Base-by-base conservation (phyloP, 2,329 filamentous ascomycete genomes). In the Calonectria leucothoes region DNA sequence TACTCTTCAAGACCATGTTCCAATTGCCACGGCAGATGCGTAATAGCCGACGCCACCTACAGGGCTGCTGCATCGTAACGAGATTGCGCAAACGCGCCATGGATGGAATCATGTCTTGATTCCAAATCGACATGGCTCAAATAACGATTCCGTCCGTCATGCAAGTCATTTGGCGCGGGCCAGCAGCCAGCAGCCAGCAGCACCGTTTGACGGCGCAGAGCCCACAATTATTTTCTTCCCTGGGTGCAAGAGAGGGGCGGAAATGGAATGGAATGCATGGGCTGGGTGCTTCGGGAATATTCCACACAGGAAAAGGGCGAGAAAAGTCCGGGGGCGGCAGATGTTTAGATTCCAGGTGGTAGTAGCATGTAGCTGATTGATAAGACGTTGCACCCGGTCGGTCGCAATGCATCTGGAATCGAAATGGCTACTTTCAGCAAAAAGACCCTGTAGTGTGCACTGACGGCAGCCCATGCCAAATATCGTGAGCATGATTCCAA, bases 401-500 rank as follows among this genome's bases (percentile, higher is more conserved):
- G n/a, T n/a, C n/a, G n/a, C n/a, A 45, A 4, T 7, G 17, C 23
- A 39, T 39, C 55, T 61, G 55, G 55, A 61, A 61, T 61, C 55
- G 55, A 2, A 10, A 61, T 61, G n/a, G 25, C 55, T 25, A n/a
- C 31, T 39, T 61, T 61, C 33, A 59, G 55, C 61, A 45, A 25
- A n/a, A 14, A 35, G 4, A 29, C 14, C 14, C 39, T 23, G 23
- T 25, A 15, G 23, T n/a, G 33, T 27, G 35, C 33, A 66, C 31
- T 11, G 35, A 57, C 35, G 20, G 8, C 20, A 20, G 57, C 45
- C 68, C 57, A 64, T 70, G 31, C 57, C 57, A 20, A 33, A 65
- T 52, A 37, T 39, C 49, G 52, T 57, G 66, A 35, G 29, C 29
- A 39, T 70, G 68, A 70, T 70, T 70, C 68, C 68, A 70, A 70